Conservation (phyloP, 768 basidiomycete species). For the Brasilioporus rufonigricans region DNA sequence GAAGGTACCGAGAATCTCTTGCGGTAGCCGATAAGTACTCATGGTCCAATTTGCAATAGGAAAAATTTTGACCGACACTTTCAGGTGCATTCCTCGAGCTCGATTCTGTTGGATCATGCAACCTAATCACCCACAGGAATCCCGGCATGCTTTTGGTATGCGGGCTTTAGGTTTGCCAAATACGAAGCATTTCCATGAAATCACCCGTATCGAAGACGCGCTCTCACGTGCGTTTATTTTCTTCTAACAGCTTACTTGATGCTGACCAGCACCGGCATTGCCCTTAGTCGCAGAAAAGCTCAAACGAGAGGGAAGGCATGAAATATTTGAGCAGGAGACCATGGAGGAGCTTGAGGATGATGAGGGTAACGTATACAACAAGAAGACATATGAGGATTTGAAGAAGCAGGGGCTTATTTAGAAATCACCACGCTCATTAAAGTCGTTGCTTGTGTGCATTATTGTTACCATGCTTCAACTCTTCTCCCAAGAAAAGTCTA, state of each 20-base stretch:
- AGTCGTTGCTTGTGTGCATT: conserved; percentile 1
- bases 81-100: conserved; percentile 50
- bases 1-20: conserved; percentile 52
- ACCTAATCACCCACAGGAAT: conserved; percentile 57
- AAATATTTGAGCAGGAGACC: conserved; percentile 89
- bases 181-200: conserved; percentile 99
- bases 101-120: not conserved
- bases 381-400: conserved; percentile 95
- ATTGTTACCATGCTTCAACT: conserved; percentile 2
- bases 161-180: conserved; percentile 95
- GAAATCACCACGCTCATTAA: not conserved
- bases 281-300: conserved; percentile 89
- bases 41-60: conserved; percentile 38
- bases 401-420: conserved; percentile 93
- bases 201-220: conserved; percentile 95
- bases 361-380: conserved; percentile 97
- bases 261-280: not conserved
- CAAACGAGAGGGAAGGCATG: conserved; percentile 94
- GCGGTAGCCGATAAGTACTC: conserved; percentile 6
- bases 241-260: not conserved
- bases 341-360: conserved; percentile 99
- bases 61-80: conserved; percentile 98
- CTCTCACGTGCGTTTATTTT: conserved; percentile 68
- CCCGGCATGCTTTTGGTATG: conserved; percentile 97
- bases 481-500: not conserved